Conservation (phyloP, 768 basidiomycete genomes). For the Kockovaella imperatae region DNA sequence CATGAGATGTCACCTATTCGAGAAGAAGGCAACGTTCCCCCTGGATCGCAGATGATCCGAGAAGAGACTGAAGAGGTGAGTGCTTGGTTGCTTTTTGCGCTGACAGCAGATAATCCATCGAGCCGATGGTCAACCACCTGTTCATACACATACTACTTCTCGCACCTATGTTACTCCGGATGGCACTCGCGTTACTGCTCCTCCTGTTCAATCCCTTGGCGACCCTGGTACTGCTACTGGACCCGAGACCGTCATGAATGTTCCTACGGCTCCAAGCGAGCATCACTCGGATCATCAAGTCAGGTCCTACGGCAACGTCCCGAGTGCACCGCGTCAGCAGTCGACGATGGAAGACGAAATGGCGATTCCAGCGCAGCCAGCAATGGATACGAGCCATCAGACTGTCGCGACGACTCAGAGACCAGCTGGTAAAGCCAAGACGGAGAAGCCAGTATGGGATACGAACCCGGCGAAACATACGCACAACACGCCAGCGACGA, state of each 20-base stretch:
- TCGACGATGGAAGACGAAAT: neutral
- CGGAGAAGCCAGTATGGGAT: constrained; percentile 1
- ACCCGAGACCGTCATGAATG: neutral
- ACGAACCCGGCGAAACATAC: neutral
- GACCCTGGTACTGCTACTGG: neutral
- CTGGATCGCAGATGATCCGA: constrained; percentile 18
- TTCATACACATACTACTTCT: constrained; percentile 30
- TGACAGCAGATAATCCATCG: constrained; percentile 26
- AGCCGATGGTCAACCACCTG: constrained; percentile 24
- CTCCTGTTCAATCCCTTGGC: neutral
- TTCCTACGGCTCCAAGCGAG: neutral
- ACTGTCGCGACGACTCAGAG: neutral
- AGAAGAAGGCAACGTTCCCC: constrained; percentile 10
- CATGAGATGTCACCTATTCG: constrained; percentile 22
- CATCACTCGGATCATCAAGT: neutral
- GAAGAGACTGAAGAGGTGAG: constrained; percentile 39
- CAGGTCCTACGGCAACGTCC: neutral
- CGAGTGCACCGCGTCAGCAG: neutral
- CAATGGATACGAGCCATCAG: neutral
- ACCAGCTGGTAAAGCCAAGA: neutral
- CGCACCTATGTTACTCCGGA: constrained; percentile 20
- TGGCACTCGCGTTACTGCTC: constrained; percentile 1
- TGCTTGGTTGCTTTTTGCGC: neutral
- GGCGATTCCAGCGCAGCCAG: neutral
- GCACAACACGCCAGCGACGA: constrained; percentile 7